Evolutionary conservation across 2,329 filamentous ascomycete genomes (phyloP).

Genomic region (Trichocomaceae sp.): DNA sequence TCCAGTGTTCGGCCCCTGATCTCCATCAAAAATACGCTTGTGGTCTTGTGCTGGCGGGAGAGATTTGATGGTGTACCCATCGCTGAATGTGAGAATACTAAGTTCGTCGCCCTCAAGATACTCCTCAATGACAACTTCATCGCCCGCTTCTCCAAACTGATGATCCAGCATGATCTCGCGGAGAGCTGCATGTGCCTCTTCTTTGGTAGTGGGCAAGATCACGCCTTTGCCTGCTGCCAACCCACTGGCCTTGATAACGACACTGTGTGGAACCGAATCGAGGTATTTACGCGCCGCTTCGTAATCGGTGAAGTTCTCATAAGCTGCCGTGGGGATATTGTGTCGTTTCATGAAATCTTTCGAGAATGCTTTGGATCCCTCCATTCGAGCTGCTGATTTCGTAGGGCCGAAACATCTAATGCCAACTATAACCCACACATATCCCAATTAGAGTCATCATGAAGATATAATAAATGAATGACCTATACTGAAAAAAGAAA

Average conservation of each 20-base stretch:
- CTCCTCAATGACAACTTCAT: conserved; percentile 93
- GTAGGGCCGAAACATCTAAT: conserved; percentile 83
- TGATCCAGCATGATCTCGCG: conserved; percentile 85
- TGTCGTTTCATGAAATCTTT: conserved; percentile 97
- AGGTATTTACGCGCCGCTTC: conserved; percentile 67
- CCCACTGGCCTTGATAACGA: conserved; percentile 92
- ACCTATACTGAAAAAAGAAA: conserved; percentile 3
- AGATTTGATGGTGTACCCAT: conserved; percentile 76
- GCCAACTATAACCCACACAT: conserved; percentile 43
- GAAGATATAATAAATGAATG: not conserved
- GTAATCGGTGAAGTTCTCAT: conserved; percentile 80
- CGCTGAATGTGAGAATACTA: conserved; percentile 83
- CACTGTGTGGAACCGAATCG: conserved; percentile 60
- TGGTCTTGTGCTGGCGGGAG: conserved; percentile 93
- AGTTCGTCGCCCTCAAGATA: conserved; percentile 87
- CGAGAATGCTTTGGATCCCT: conserved; percentile 93
- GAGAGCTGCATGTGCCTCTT: conserved; percentile 74
- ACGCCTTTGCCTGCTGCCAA: conserved; percentile 94
- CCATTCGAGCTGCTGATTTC: conserved; percentile 76
- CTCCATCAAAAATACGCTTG: conserved; percentile 87
- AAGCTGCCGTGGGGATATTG: conserved; percentile 82
- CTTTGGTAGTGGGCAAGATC: conserved; percentile 72
- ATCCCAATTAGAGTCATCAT: not conserved
- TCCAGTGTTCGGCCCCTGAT: conserved; percentile 86
- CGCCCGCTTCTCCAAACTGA: conserved; percentile 78